Base-by-base conservation (phyloP, 768 basidiomycete genomes). In the Termitomyces sp. region DNA sequence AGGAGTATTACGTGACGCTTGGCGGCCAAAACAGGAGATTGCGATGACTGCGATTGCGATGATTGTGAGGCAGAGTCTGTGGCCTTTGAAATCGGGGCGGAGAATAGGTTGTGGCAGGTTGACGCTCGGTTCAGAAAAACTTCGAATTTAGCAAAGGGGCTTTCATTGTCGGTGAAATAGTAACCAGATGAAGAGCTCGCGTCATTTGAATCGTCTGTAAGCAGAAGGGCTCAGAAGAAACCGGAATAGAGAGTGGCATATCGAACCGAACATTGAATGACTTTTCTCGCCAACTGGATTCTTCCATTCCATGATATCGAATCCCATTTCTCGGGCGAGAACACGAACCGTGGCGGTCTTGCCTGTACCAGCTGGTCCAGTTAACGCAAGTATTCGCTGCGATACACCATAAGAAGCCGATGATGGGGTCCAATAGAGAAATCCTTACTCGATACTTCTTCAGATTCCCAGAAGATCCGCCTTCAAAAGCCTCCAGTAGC, bases 321-420 rank as follows among this genome's bases (percentile, higher is more conserved):
- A 84, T 2, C 78, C 83, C 63, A 95, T 71, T 64, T 95, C 92
- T 16, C 72, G 73, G 0, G 91, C 78, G 22, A 99, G 73, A 2
- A 94, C 81, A 27, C 83, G 82, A 2, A 98, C 63, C 0, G 92
- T 92, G 0, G 94, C 81, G 0, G 96, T 97, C 76, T 99, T 99
- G 0, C 85, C 96, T 0, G 86, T 83, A 1, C 96, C 96, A 8
- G 96, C 87, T 0, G 93, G 92, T 1, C 96, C 96, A 3, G 90
- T 90, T 12, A 99, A 72, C 0, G 84, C 83, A 7, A 98, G 80
- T 29, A 99, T 84, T 46, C 94, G 81, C 91, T 98, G 56, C 3
- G 26, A 55, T 37, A 31, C 0, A 10, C 24, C 47, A 47, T 24
- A 32, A 36, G 18, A 5, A 34, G 16, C 12, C 14, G 13, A 20